A percentile compares a stretch with the other conserved stretches of the same genome.
Evolutionary conservation across 1,139 yeast species (phyloP).

Genomic region (Trichomonascaceae sp.): DNA sequence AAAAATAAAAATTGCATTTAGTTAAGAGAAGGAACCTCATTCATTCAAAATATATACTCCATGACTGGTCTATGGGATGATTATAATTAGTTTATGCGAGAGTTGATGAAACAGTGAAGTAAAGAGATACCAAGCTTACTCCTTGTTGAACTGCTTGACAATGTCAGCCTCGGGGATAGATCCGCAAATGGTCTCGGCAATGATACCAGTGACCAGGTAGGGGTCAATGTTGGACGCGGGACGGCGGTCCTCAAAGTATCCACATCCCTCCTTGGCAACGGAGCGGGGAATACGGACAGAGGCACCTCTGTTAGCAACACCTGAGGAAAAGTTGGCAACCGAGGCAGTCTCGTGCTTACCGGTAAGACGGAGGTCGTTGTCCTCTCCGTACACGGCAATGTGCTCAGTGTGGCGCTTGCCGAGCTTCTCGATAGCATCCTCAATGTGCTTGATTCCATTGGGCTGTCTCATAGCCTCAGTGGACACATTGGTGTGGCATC

Average conservation of each 20-base stretch:
- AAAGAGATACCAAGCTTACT: too few species aligned
- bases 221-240: conserved; percentile 99
- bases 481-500: conserved; percentile 98
- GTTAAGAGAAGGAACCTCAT: too few species aligned
- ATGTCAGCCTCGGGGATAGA: conserved; percentile 92
- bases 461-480: conserved; percentile 81
- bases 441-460: conserved; percentile 94
- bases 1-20: too few species aligned
- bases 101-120: too few species aligned
- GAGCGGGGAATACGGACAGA: conserved; percentile 97
- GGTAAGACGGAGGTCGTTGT: conserved; percentile 88
- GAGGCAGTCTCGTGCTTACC: conserved; percentile 99
- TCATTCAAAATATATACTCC: too few species aligned
- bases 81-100: too few species aligned
- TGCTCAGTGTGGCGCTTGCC: conserved; percentile 96
- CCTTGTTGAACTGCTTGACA: conserved; percentile 30
- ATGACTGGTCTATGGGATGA: too few species aligned
- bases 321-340: conserved; percentile 77
- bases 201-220: conserved; percentile 94
- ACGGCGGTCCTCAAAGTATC: conserved; percentile 99
- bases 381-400: conserved; percentile 88
- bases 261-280: conserved; percentile 94
- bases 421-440: conserved; percentile 82
- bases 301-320: conserved; percentile 99
- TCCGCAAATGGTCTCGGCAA: conserved; percentile 95